Percentiles rank a stretch among this genome's conserved stretches.
Evolutionary conservation across 768 basidiomycete species (phyloP).

Genomic region (Mycena vulgaris): DNA sequence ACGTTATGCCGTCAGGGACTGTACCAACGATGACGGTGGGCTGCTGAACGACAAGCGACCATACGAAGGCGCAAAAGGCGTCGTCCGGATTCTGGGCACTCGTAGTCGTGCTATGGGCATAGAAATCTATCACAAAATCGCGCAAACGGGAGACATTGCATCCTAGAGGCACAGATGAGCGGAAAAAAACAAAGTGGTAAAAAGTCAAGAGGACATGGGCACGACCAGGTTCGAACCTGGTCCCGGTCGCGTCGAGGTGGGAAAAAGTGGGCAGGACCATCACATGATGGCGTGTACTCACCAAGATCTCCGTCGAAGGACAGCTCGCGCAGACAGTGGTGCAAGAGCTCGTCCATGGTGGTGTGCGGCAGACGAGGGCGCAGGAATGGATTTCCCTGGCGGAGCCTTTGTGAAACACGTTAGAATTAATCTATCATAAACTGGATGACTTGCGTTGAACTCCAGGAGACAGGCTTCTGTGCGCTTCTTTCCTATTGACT

Average conservation of each 20-base stretch:
- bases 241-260: constrained; percentile 34
- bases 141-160: constrained; percentile 80
- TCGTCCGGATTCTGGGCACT: constrained; percentile 78
- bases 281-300: constrained; percentile 66
- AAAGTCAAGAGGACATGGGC: constrained; percentile 32
- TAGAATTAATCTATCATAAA: constrained; percentile 8
- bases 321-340: constrained; percentile 88
- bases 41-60: constrained; percentile 84
- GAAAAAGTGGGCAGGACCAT: constrained; percentile 45
- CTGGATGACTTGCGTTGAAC: constrained; percentile 12
- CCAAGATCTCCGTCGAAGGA: constrained; percentile 94
- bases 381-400: constrained; percentile 1
- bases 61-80: constrained; percentile 83
- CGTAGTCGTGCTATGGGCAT: constrained; percentile 59
- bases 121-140: constrained; percentile 80
- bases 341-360: constrained; percentile 87
- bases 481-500: constrained; percentile 1
- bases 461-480: constrained; percentile 2
- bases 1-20: constrained; percentile 68
- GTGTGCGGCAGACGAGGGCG: not conserved
- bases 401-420: not conserved
- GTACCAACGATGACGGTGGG: constrained; percentile 84
- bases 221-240: constrained; percentile 29
- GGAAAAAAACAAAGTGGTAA: constrained; percentile 33
- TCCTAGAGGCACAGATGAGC: constrained; percentile 60